phyloP scores from a whole-genome alignment of 805 yeast species.

The Ogataea nitratoaversa region DNA sequence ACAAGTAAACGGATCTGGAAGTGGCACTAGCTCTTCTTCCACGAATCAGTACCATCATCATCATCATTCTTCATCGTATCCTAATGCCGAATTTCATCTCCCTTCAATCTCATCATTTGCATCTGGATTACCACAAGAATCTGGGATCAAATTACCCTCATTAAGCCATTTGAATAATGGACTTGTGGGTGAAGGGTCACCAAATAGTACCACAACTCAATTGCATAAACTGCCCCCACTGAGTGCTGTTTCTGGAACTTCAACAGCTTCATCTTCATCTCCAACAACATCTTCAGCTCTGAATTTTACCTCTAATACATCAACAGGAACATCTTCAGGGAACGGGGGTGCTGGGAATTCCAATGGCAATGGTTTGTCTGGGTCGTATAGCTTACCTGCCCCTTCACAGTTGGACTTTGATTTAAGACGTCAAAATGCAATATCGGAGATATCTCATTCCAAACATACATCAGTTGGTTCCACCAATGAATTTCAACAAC shows the following conservation, averaged over 20 bases:
- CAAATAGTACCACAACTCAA: not conserved
- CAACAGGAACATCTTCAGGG: conserved; percentile 5
- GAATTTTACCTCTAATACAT: conserved; percentile 3
- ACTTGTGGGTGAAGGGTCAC: too few species aligned
- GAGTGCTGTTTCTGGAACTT: conserved; percentile 1
- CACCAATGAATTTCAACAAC: conserved; percentile 2
- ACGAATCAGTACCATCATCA: not conserved
- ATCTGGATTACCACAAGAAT: conserved; percentile 2
- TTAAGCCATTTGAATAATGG: conserved; percentile 5
- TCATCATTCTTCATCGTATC: conserved; percentile 6
- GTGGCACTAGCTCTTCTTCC: too few species aligned
- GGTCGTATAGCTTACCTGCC: conserved; percentile 15
- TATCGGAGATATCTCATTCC: not conserved
- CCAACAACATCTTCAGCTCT: conserved; percentile 3
- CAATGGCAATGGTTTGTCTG: too few species aligned
- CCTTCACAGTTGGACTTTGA: conserved; percentile 19
- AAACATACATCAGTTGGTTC: not conserved
- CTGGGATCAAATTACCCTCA: conserved; percentile 17
- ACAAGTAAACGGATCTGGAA: conserved; percentile 6
- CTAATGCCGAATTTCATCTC: conserved; percentile 24
- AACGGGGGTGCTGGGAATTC: too few species aligned
- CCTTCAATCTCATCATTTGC: conserved; percentile 38
- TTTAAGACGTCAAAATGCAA: conserved; percentile 14
- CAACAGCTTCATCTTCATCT: conserved; percentile 1
- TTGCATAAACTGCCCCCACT: conserved; percentile 3